These are phyloP conservation scores for Tricholoma saponaceum DNA, from an alignment of 768 basidiomycete species.

Conservation along the genomic window DNA sequence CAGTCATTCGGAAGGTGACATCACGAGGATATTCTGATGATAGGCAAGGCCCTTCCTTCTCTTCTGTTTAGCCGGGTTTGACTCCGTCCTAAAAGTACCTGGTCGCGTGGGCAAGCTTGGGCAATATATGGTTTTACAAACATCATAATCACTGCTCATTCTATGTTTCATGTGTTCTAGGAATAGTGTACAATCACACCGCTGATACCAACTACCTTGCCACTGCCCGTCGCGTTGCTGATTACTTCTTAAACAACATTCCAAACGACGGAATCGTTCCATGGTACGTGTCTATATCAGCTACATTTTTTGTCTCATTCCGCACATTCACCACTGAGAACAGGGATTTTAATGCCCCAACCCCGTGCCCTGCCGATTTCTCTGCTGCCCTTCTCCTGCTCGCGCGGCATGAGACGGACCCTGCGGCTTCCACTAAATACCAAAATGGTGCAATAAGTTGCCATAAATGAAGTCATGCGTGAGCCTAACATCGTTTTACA, in stretches of 20 bases:
- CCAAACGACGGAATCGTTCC: constrained; percentile 63
- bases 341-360: too few species aligned
- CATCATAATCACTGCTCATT: constrained; percentile 37
- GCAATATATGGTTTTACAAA: constrained; percentile 67
- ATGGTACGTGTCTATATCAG: too few species aligned
- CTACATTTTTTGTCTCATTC: too few species aligned
- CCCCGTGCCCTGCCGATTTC: too few species aligned
- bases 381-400: too few species aligned
- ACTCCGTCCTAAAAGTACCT: constrained; percentile 48
- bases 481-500: too few species aligned
- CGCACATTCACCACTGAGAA: too few species aligned
- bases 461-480: too few species aligned
- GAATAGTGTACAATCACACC: constrained; percentile 57
- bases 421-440: too few species aligned
- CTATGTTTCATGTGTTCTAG: neutral
- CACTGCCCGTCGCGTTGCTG: constrained; percentile 57
- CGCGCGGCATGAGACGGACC: too few species aligned
- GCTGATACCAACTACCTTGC: constrained; percentile 45
- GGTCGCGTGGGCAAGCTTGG: constrained; percentile 75
- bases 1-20: constrained; percentile 52
- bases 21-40: constrained; percentile 58
- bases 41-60: constrained; percentile 19
- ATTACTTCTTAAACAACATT: constrained; percentile 53
- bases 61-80: neutral
- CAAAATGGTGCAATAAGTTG: too few species aligned